A percentile compares a stretch with the other conserved stretches of the same genome.
Evolutionary conservation across 1,139 yeast genomes (phyloP).

Genomic region (Yamadazyma membranifaciens): DNA sequence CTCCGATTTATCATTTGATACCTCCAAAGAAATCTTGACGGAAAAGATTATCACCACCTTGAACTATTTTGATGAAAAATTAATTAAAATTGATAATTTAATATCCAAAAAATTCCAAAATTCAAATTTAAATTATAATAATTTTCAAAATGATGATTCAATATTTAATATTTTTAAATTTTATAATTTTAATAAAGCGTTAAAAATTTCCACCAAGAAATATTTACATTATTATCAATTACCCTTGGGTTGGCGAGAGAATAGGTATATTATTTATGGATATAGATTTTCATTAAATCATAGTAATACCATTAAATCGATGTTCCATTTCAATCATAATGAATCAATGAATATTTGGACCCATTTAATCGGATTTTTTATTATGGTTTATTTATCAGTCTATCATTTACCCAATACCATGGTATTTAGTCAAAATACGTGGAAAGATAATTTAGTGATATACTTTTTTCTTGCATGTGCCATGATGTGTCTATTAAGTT

Average conservation of each 20-base stretch:
- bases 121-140: conserved; percentile 12
- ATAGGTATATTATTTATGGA: conserved; percentile 78
- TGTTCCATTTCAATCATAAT: conserved; percentile 67
- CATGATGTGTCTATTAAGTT: conserved; percentile 70
- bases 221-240: conserved; percentile 81
- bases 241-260: conserved; percentile 93
- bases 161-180: conserved; percentile 43
- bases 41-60: conserved; percentile 51
- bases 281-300: conserved; percentile 79
- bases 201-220: conserved; percentile 51
- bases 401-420: conserved; percentile 61
- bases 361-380: conserved; percentile 68
- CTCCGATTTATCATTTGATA: conserved; percentile 15
- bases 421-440: conserved; percentile 38
- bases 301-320: conserved; percentile 52
- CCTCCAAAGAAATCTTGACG: conserved; percentile 34
- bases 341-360: conserved; percentile 96
- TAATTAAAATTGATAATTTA: conserved; percentile 49
- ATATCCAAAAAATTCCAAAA: conserved; percentile 38
- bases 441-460: conserved; percentile 53
- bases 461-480: conserved; percentile 70
- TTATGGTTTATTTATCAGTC: conserved; percentile 55
- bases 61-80: conserved; percentile 56
- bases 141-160: conserved; percentile 21
- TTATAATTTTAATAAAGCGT: conserved; percentile 62